Percentiles rank a stretch among this genome's conserved stretches.
Evolutionary conservation across 2,329 filamentous ascomycete genomes (phyloP).

Genomic region (Ceratocystis eucalypticola): DNA sequence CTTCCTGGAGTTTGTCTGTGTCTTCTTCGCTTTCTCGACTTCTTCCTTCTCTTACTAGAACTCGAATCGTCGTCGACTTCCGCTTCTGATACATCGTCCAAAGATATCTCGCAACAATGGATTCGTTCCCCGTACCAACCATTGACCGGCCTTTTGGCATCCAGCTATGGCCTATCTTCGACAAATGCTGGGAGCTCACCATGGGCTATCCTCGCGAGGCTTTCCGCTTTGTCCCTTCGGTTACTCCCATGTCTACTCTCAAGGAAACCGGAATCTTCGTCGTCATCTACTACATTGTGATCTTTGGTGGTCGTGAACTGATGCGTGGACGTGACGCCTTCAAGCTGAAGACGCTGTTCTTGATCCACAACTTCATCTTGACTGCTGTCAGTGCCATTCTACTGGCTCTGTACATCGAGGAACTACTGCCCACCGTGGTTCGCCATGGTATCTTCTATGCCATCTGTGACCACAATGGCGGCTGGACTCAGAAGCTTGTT

Average conservation of each 20-base stretch:
- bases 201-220: slow-evolving; percentile 73
- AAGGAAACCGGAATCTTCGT: slow-evolving; percentile 70
- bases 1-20: neutral
- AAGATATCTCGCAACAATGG: slow-evolving; percentile 14
- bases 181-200: slow-evolving; percentile 63
- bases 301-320: slow-evolving; percentile 80
- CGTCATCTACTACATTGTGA: slow-evolving; percentile 78
- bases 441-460: slow-evolving; percentile 75
- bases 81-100: neutral
- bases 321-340: slow-evolving; percentile 80
- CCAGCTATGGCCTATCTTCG: slow-evolving; percentile 87
- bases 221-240: slow-evolving; percentile 68
- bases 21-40: slow-evolving; percentile 8
- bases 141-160: slow-evolving; percentile 88
- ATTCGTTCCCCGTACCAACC: slow-evolving; percentile 43
- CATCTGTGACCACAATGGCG: slow-evolving; percentile 69
- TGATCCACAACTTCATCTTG: slow-evolving; percentile 92
- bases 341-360: slow-evolving; percentile 77
- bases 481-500: slow-evolving; percentile 87
- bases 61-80: slow-evolving; percentile 6
- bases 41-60: neutral
- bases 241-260: slow-evolving; percentile 82
- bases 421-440: slow-evolving; percentile 71
- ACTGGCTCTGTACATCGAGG: slow-evolving; percentile 76
- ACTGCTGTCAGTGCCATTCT: slow-evolving; percentile 72